phyloP scores from a whole-genome alignment of 768 basidiomycete species.

The Pleurotus pulmonarius region DNA sequence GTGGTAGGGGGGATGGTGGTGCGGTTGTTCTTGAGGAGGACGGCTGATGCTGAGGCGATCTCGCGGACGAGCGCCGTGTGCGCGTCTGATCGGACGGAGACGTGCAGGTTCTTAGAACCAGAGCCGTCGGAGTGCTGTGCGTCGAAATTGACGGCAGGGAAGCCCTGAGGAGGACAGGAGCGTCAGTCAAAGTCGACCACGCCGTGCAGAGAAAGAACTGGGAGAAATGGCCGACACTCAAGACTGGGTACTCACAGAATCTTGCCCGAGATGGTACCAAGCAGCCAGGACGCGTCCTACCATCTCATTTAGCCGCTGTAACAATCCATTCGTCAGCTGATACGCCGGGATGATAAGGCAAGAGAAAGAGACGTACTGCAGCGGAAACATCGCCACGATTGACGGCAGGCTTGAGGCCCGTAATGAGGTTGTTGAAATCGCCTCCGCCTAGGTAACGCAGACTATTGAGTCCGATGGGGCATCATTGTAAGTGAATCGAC shows the following conservation, averaged over 20 bases:
- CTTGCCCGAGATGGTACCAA: conserved; percentile 47
- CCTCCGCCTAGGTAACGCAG: conserved; percentile 24
- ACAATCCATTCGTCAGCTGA: not conserved
- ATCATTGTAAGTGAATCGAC: not conserved
- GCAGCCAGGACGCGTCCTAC: conserved; percentile 39
- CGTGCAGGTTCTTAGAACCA: conserved; percentile 36
- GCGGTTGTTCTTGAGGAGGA: conserved; percentile 64
- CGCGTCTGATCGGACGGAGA: conserved; percentile 36
- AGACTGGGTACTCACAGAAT: conserved; percentile 25
- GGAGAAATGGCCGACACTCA: too few species aligned
- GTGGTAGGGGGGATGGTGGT: conserved; percentile 18
- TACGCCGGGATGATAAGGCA: not conserved
- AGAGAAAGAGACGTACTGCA: conserved; percentile 19
- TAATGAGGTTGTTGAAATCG: conserved; percentile 16
- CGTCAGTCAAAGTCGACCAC: conserved; percentile 45
- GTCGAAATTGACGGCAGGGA: conserved; percentile 43
- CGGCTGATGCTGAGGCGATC: conserved; percentile 63
- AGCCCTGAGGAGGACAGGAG: conserved; percentile 30
- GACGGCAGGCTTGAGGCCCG: conserved; percentile 29
- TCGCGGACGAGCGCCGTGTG: conserved; percentile 56
- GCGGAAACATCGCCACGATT: conserved; percentile 28
- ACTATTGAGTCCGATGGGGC: not conserved
- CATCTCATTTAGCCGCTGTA: conserved; percentile 44
- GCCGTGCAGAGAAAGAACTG: not conserved
- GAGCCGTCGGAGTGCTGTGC: conserved; percentile 42